Evolutionary conservation across 228 moss, liverwort and hornwort genomes (phyloP).

Genomic region (Sphagnum fallax): DNA sequence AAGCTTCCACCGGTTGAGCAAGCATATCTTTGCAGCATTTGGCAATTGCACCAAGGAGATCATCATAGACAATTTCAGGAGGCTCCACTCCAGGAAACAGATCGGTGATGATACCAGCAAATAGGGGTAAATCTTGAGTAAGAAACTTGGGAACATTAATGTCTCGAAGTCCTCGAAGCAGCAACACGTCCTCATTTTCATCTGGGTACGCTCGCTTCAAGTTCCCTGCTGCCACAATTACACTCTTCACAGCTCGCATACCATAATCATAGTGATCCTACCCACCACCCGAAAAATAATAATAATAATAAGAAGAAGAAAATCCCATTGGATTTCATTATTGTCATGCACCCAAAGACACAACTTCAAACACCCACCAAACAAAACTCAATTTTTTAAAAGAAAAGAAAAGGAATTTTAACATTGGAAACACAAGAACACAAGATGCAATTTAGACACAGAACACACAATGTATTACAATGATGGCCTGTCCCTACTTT

Average conservation of each 20-base stretch:
- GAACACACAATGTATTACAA: no score
- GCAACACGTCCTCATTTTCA: slow-evolving; percentile 70
- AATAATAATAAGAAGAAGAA: no score
- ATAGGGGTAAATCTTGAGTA: slow-evolving; percentile 71
- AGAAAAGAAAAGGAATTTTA: no score
- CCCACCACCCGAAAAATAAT: background rate
- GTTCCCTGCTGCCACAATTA: slow-evolving; percentile 76
- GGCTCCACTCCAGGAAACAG: slow-evolving; percentile 74
- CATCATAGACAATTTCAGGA: slow-evolving; percentile 57
- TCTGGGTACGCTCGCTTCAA: slow-evolving; percentile 72
- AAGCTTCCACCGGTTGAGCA: slow-evolving; percentile 52
- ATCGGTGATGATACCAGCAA: slow-evolving; percentile 79
- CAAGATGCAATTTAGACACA: no score
- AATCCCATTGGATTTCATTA: background rate
- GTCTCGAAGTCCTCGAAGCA: slow-evolving; percentile 64
- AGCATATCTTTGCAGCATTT: slow-evolving; percentile 48
- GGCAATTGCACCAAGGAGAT: slow-evolving; percentile 67
- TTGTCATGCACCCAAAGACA: background rate
- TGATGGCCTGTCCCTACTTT: no score
- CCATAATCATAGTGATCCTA: slow-evolving; percentile 95
- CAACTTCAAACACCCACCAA: no score
- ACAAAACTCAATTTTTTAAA: no score
- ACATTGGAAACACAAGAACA: no score
- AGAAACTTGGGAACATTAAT: slow-evolving; percentile 86
- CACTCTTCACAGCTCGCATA: slow-evolving; percentile 89